Conservation (phyloP, 2,329 filamentous ascomycete genomes). For the Botrytis elliptica region DNA sequence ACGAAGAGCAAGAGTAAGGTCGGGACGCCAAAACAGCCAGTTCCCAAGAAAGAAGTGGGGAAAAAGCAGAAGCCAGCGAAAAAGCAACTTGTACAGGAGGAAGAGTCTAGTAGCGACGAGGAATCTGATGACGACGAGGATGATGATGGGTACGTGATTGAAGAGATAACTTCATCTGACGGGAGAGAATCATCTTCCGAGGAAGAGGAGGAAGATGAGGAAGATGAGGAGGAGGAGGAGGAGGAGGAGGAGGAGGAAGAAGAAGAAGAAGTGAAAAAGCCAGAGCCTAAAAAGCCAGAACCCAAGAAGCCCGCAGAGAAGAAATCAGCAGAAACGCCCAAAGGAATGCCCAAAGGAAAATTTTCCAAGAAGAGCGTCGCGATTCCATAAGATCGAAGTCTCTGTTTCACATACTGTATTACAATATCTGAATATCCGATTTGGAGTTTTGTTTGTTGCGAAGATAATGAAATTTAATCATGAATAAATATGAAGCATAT, state of each 20-base stretch:
- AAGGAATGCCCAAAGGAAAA: background rate
- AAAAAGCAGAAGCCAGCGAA: background rate
- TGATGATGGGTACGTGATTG: constrained; percentile 16
- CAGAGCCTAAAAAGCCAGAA: constrained; percentile 3
- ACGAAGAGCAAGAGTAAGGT: background rate
- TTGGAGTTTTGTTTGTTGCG: background rate
- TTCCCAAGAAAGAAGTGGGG: background rate
- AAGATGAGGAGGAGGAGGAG: background rate
- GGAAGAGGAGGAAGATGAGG: too few relatives aligned
- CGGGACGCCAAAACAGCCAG: background rate
- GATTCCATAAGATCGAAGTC: background rate
- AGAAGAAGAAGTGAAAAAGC: background rate
- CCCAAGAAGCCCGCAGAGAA: background rate
- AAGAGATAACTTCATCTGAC: constrained; percentile 19
- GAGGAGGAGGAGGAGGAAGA: background rate
- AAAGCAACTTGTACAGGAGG: constrained; percentile 1
- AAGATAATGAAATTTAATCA: background rate
- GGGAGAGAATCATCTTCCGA: background rate
- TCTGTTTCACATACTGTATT: background rate
- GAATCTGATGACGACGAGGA: background rate
- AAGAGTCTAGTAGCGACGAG: constrained; percentile 16
- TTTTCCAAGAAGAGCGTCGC: constrained; percentile 14
- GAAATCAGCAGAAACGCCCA: background rate
- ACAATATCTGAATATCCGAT: background rate
- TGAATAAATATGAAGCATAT: background rate